These are phyloP conservation scores for Alloteropsis semialata DNA, from an alignment of 176 grass and related monocot species.

Conservation along the genomic window DNA sequence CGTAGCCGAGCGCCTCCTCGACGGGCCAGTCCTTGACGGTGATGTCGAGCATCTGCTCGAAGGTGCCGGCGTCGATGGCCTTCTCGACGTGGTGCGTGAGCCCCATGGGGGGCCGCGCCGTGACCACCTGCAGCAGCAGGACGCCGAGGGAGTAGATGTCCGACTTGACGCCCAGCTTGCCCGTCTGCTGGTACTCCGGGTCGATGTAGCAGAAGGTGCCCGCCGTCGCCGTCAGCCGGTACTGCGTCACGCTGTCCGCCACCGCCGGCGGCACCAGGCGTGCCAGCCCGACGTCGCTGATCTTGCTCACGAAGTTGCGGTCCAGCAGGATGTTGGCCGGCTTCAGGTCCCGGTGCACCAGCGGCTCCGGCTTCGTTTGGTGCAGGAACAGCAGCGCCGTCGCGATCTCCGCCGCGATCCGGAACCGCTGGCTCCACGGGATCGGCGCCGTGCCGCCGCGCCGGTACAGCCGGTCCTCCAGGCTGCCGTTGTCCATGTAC, in stretches of 20 bases:
- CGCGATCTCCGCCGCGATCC: constrained; percentile 74
- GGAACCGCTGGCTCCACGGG: constrained; percentile 71
- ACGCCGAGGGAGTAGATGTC: constrained; percentile 96
- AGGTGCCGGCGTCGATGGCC: constrained; percentile 67
- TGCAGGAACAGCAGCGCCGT: constrained; percentile 85
- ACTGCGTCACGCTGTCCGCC: constrained; percentile 83
- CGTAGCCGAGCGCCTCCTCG: constrained; percentile 59
- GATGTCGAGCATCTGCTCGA: constrained; percentile 68
- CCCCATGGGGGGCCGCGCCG: constrained; percentile 77
- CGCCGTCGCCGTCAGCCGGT: constrained; percentile 79
- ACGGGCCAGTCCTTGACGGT: constrained; percentile 81
- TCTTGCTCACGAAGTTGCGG: constrained; percentile 95
- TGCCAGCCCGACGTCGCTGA: constrained; percentile 88
- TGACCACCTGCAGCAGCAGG: constrained; percentile 85
- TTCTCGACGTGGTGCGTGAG: constrained; percentile 85
- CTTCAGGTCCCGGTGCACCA: constrained; percentile 93
- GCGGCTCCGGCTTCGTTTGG: constrained; percentile 85
- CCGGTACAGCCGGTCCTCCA: constrained; percentile 79
- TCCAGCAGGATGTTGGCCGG: constrained; percentile 93
- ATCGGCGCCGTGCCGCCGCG: constrained; percentile 62
- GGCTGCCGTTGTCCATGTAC: constrained; percentile 92
- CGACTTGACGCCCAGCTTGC: constrained; percentile 80
- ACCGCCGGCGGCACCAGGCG: constrained; percentile 75
- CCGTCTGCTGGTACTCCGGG: constrained; percentile 98
- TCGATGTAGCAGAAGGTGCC: constrained; percentile 98